Base-by-base conservation (phyloP, 139 green algal species). In the Tetratostichococcus sp. region DNA sequence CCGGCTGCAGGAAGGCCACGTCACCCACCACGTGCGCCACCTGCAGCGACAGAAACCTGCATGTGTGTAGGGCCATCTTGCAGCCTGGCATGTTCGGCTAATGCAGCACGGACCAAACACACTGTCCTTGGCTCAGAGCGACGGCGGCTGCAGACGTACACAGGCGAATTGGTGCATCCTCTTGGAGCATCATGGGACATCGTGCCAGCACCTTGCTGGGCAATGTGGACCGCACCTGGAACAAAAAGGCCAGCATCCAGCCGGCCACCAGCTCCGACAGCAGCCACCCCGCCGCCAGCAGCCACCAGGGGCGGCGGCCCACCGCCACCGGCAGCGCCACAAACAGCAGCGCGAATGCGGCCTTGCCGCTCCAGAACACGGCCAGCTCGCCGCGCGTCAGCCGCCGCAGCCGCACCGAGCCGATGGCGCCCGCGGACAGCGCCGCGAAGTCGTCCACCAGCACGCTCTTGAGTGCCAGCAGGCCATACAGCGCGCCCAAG, bases 231-330 rank as follows among this genome's bases (percentile, higher is more conserved):
- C 28, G 6, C 43, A 90, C 87, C 81, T 92, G 87, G 77, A 93
- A 93, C 86, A 93, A 86, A 77, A 90, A 87, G 23, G 88, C 88
- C 59, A 93, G 75, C 32, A 80, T 82, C 89, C 87, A 92, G 28
- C 87, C 89, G 26, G 80, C 78, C 14, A 85, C 69, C 25, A 77
- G 65, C 67, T 88, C 69, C 8, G 75, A 70, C 23, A 77, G 66
- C n/a, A 87, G 72, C 81, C 84, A 89, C 32, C 84, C 39, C 1
- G 65, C 71, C 19, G 73, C 26, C 32, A 89, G 74, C 32, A 74
- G 32, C 1, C 1, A 25, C 72, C 77, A 69, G 35, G 34, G 57
- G 66, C 82, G 75, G 39, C 35, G 39, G 43, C 75, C 79, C 21
- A 32, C 67, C 28, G 75, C 23, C 3, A 76, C 25, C 28, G 83